phyloP scores from a whole-genome alignment of 2,329 filamentous ascomycete species.

The Apiospora rasikravindrae region DNA sequence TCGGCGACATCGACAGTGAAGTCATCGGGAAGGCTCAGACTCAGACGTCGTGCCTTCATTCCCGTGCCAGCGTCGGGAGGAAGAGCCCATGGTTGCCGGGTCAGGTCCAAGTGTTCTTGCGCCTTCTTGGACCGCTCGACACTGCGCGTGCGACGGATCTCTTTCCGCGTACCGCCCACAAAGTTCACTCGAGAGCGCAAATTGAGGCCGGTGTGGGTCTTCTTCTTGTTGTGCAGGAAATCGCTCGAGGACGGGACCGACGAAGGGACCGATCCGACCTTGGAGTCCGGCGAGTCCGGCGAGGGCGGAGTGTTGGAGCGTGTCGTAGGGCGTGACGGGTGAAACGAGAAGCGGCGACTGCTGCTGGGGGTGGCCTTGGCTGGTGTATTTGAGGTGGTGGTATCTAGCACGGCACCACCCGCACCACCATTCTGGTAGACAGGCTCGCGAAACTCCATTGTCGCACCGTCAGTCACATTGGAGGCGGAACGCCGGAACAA shows the following conservation, averaged over 20 bases:
- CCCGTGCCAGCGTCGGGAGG: slow-evolving; percentile 74
- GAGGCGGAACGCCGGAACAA: slow-evolving; percentile 31
- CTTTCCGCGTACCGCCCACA: slow-evolving; percentile 32
- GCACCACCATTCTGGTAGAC: slow-evolving; percentile 30
- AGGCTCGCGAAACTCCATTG: slow-evolving; percentile 31
- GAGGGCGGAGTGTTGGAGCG: slow-evolving; percentile 42
- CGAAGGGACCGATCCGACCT: slow-evolving; percentile 30
- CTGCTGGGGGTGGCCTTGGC: slow-evolving; percentile 29
- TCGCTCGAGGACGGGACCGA: slow-evolving; percentile 49
- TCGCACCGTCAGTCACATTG: slow-evolving; percentile 33
- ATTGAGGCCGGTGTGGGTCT: slow-evolving; percentile 56
- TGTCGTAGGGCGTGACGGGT: slow-evolving; percentile 35
- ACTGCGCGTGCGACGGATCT: slow-evolving; percentile 35
- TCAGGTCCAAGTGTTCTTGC: slow-evolving; percentile 33
- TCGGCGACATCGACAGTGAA: slow-evolving; percentile 74
- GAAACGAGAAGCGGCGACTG: slow-evolving; percentile 39
- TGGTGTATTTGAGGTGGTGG: slow-evolving; percentile 30
- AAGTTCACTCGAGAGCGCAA: slow-evolving; percentile 57
- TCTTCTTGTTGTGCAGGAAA: slow-evolving; percentile 56
- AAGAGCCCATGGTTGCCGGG: slow-evolving; percentile 61
- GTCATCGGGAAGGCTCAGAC: slow-evolving; percentile 74
- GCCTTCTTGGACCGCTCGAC: slow-evolving; percentile 37
- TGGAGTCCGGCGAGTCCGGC: slow-evolving; percentile 37
- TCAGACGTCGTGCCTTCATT: slow-evolving; percentile 79
- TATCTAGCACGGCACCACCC: slow-evolving; percentile 29